These are phyloP conservation scores for Mucor irregularis DNA, from an alignment of 371 early-diverging fungal species.

Conservation along the genomic window DNA sequence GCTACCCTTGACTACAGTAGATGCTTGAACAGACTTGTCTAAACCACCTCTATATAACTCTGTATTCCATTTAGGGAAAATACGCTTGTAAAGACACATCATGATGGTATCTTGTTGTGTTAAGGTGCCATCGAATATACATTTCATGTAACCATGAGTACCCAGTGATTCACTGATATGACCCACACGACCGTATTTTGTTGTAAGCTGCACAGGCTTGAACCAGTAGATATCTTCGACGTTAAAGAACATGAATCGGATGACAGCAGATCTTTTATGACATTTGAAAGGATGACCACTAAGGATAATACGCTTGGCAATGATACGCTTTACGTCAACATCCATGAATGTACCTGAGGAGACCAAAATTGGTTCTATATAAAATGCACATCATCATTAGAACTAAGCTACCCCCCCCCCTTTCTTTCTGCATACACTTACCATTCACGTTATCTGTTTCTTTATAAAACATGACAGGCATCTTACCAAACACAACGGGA, in stretches of 20 bases:
- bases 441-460: slow-evolving; percentile 63
- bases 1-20: slow-evolving; percentile 16
- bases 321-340: slow-evolving; percentile 81
- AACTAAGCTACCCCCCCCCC: too few relatives aligned
- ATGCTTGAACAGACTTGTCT: slow-evolving; percentile 15
- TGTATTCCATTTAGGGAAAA: slow-evolving; percentile 90
- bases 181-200: slow-evolving; percentile 89
- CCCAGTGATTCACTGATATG: slow-evolving; percentile 93
- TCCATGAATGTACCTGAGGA: slow-evolving; percentile 80
- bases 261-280: slow-evolving; percentile 88
- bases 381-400: neutral
- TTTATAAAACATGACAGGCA: slow-evolving; percentile 76
- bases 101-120: slow-evolving; percentile 93
- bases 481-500: slow-evolving; percentile 84
- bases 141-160: slow-evolving; percentile 98
- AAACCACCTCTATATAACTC: slow-evolving; percentile 35
- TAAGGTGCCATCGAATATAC: slow-evolving; percentile 86
- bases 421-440: slow-evolving; percentile 5
- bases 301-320: slow-evolving; percentile 92
- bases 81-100: slow-evolving; percentile 94
- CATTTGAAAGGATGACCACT: slow-evolving; percentile 95
- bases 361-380: slow-evolving; percentile 64
- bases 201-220: slow-evolving; percentile 89
- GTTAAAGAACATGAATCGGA: slow-evolving; percentile 97
- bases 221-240: slow-evolving; percentile 89